phyloP scores from a whole-genome alignment of 1,284 basidiomycete species.

The Schizophyllum commune region DNA sequence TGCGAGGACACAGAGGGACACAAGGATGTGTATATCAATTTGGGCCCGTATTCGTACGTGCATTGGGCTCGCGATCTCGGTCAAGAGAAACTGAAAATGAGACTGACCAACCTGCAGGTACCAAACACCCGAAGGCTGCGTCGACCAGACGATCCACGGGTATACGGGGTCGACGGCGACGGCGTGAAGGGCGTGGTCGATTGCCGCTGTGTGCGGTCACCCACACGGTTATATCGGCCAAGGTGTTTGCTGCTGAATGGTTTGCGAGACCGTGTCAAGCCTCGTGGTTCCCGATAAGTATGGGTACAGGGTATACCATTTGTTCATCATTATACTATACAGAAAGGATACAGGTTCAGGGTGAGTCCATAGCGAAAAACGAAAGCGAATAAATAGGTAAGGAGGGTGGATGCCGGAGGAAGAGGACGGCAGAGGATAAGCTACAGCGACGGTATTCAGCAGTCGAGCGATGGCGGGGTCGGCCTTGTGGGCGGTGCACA shows the following conservation, averaged over 20 bases:
- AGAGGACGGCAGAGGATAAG: too few relatives aligned
- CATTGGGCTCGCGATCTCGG: not conserved
- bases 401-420: too few relatives aligned
- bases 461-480: too few relatives aligned
- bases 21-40: conserved; percentile 26
- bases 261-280: too few relatives aligned
- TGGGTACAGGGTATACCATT: not conserved
- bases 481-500: too few relatives aligned
- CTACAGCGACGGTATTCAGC: too few relatives aligned
- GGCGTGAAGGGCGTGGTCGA: too few relatives aligned
- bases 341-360: not conserved
- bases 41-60: not conserved
- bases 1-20: conserved; percentile 36
- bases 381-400: not conserved
- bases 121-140: conserved; percentile 50
- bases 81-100: too few relatives aligned
- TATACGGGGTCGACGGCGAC: conserved; percentile 43
- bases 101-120: conserved; percentile 27
- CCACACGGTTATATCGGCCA: too few relatives aligned
- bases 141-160: conserved; percentile 56
- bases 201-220: too few relatives aligned
- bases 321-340: not conserved
- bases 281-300: too few relatives aligned
- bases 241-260: too few relatives aligned
- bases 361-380: not conserved